phyloP scores from a whole-genome alignment of 129 eudicot genomes.

The Artemisia tridentata region DNA sequence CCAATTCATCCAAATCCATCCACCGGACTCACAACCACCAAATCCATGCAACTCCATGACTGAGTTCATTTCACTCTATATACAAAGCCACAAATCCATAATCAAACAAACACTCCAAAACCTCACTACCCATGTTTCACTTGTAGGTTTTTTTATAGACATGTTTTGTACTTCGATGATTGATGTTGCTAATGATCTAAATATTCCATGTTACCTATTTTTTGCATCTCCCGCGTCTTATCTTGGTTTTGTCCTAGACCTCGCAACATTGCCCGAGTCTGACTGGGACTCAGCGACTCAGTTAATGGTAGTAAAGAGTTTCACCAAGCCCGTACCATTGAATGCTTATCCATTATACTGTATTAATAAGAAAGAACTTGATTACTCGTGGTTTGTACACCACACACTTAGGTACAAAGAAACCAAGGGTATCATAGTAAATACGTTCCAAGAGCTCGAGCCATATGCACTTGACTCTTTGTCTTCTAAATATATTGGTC shows the following conservation, averaged over 20 bases:
- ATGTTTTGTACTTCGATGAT: slow-evolving; percentile 48
- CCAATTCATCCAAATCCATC: slow-evolving; percentile 25
- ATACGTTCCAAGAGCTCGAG: slow-evolving; percentile 35
- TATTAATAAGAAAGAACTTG: slow-evolving; percentile 21
- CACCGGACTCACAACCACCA: slow-evolving; percentile 7
- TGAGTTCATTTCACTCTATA: slow-evolving; percentile 24
- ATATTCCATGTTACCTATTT: slow-evolving; percentile 37
- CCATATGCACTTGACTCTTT: slow-evolving; percentile 21
- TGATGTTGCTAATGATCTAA: slow-evolving; percentile 39
- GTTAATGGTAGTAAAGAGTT: slow-evolving; percentile 25
- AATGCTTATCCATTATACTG: slow-evolving; percentile 25
- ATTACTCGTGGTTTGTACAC: slow-evolving; percentile 22
- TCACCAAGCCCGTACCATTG: slow-evolving; percentile 25
- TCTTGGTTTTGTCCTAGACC: slow-evolving; percentile 29
- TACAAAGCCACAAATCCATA: slow-evolving; percentile 27
- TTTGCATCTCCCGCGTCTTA: slow-evolving; percentile 41
- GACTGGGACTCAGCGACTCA: slow-evolving; percentile 5
- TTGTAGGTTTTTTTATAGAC: slow-evolving; percentile 33
- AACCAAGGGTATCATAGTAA: slow-evolving; percentile 40
- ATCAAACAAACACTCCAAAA: slow-evolving; percentile 23
- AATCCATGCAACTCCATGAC: slow-evolving; percentile 7
- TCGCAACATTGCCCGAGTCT: slow-evolving; percentile 24
- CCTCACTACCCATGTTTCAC: slow-evolving; percentile 1
- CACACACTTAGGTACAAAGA: slow-evolving; percentile 33
- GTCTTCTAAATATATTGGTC: neutral